Conservation (phyloP, 2,329 filamentous ascomycete species). For the Plenodomus biglobosus region DNA sequence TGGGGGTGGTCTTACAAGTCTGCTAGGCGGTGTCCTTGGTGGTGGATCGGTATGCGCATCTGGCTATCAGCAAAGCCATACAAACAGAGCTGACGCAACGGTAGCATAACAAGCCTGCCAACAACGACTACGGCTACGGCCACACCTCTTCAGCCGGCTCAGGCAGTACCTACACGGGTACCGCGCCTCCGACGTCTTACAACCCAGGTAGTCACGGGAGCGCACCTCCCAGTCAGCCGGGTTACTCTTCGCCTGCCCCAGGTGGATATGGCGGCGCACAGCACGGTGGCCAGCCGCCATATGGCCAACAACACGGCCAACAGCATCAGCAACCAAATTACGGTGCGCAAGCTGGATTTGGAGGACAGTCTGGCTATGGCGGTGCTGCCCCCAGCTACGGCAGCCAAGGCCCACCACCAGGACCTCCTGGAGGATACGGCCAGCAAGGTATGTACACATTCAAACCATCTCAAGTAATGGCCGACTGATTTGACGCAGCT, state of each 20-base stretch:
- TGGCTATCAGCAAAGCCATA: background rate
- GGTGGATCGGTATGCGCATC: constrained; percentile 34
- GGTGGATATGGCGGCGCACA: constrained; percentile 25
- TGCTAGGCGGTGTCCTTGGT: constrained; percentile 41
- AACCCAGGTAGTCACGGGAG: constrained; percentile 45
- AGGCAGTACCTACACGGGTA: constrained; percentile 61
- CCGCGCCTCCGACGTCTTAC: constrained; percentile 65
- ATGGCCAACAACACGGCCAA: constrained; percentile 10
- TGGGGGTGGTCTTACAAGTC: constrained; percentile 27
- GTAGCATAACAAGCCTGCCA: constrained; percentile 39
- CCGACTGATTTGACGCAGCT: no score
- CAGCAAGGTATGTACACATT: constrained; percentile 22
- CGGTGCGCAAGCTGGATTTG: constrained; percentile 27
- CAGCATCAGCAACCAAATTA: constrained; percentile 14
- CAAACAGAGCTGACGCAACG: constrained; percentile 5
- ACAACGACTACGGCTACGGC: constrained; percentile 59
- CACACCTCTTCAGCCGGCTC: constrained; percentile 52
- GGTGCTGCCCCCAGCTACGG: constrained; percentile 7
- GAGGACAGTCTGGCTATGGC: constrained; percentile 25
- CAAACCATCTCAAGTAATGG: no score
- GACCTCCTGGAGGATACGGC: constrained; percentile 24
- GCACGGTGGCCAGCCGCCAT: constrained; percentile 8
- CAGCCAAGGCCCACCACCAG: constrained; percentile 7
- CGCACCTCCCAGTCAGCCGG: constrained; percentile 22
- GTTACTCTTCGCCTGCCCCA: constrained; percentile 21